Percentiles rank a stretch among this genome's conserved stretches.
Conservation (phyloP, 208 protist species). For the Leishmania lainsoni region DNA sequence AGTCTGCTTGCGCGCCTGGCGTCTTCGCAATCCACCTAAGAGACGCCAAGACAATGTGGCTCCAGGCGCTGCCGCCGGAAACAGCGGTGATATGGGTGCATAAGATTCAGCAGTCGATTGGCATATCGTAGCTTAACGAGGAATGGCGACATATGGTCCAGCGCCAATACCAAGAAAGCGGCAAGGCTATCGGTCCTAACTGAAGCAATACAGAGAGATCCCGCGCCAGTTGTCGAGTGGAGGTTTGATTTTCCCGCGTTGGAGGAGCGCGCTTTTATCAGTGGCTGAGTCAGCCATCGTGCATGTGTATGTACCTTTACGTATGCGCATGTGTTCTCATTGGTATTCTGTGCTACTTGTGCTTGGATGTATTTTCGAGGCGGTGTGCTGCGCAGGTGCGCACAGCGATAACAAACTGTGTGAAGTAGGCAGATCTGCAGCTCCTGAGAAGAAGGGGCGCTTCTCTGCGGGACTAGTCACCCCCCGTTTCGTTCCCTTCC, state of each 20-base stretch:
- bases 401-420: background rate
- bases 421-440: background rate
- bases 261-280: background rate
- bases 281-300: background rate
- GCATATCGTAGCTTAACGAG: slow-evolving; percentile 35
- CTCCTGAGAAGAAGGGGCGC: background rate
- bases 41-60: slow-evolving; percentile 77
- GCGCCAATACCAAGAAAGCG: background rate
- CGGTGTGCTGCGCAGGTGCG: background rate
- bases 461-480: background rate
- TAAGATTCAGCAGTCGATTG: slow-evolving; percentile 64
- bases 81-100: slow-evolving; percentile 53
- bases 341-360: background rate
- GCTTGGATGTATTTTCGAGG: background rate
- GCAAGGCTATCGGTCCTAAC: background rate
- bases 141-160: background rate
- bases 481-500: background rate
- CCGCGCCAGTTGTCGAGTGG: no score
- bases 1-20: slow-evolving; percentile 57
- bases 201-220: background rate
- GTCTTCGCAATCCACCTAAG: slow-evolving; percentile 77
- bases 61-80: slow-evolving; percentile 57
- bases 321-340: background rate
- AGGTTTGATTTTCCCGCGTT: background rate
- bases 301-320: background rate